Percentiles rank a stretch among this genome's conserved stretches.
phyloP scores from a whole-genome alignment of 2,329 filamentous ascomycete species.

The Fusarium sp. region DNA sequence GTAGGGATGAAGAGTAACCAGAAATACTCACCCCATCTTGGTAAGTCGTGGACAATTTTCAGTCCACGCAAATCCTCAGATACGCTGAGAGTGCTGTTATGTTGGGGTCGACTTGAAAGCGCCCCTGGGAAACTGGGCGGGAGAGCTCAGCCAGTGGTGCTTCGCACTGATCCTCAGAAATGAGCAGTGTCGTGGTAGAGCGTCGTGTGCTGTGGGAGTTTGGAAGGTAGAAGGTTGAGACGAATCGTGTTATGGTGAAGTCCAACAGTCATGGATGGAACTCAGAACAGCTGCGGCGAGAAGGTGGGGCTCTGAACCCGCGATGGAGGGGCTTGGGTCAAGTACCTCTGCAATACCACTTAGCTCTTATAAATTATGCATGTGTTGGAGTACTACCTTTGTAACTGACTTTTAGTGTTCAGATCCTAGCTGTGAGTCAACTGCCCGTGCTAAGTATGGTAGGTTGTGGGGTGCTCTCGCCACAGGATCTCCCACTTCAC shows the following conservation, averaged over 20 bases:
- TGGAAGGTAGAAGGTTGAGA: conserved; percentile 21
- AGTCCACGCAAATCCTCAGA: conserved; percentile 37
- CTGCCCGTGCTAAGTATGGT: conserved; percentile 16
- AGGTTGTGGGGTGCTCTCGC: conserved; percentile 17
- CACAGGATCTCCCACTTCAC: conserved; percentile 24
- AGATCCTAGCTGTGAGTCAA: conserved; percentile 35
- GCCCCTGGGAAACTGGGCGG: conserved; percentile 29
- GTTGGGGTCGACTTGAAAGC: conserved; percentile 20
- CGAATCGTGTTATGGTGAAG: conserved; percentile 42
- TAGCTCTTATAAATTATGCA: no score
- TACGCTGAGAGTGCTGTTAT: conserved; percentile 8
- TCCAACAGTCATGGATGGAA: conserved; percentile 43
- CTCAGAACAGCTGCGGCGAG: conserved; percentile 10
- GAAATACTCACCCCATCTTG: conserved; percentile 49
- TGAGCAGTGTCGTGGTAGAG: conserved; percentile 10
- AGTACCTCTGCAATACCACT: not conserved
- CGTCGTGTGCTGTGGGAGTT: conserved; percentile 11
- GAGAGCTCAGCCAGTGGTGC: conserved; percentile 3
- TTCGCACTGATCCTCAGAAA: conserved; percentile 16
- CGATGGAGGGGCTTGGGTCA: conserved; percentile 36
- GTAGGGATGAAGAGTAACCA: not conserved
- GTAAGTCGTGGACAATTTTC: conserved; percentile 34
- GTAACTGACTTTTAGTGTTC: not conserved
- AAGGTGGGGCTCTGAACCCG: conserved; percentile 32
- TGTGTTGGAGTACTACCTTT: not conserved